A percentile compares a stretch with the other conserved stretches of the same genome.
Evolutionary conservation across 2,329 filamentous ascomycete genomes (phyloP).

Genomic region (Leptographium flavum): DNA sequence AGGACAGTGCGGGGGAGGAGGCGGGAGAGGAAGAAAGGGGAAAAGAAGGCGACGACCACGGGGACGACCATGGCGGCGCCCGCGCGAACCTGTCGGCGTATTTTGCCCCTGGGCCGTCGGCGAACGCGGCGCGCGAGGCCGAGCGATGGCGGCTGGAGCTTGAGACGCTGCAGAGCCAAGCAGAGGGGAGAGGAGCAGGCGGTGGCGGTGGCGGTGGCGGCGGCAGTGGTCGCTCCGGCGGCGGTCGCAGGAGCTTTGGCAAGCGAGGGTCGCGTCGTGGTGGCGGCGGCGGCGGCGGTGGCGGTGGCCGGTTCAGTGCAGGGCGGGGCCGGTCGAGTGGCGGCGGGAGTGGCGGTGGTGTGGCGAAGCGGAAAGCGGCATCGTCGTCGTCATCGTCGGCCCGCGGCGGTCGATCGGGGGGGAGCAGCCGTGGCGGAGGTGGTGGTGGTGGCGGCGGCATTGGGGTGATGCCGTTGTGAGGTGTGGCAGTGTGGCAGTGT

Average conservation of each 20-base stretch:
- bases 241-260: slow-evolving; percentile 9
- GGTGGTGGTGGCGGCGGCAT: slow-evolving; percentile 6
- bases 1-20: slow-evolving; percentile 13
- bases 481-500: too few relatives aligned
- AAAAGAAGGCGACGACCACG: slow-evolving; percentile 13
- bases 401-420: background rate
- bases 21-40: too few relatives aligned
- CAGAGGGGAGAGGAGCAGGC: background rate
- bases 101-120: background rate
- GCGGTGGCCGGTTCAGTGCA: too few relatives aligned
- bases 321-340: slow-evolving; percentile 9
- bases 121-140: slow-evolving; percentile 11
- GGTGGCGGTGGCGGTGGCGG: slow-evolving; percentile 11
- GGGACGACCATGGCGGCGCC: slow-evolving; percentile 15
- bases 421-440: background rate
- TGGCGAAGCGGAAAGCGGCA: slow-evolving; percentile 3
- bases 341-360: slow-evolving; percentile 8
- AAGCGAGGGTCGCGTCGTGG: slow-evolving; percentile 8
- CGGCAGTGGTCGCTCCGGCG: slow-evolving; percentile 13
- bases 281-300: slow-evolving; percentile 6
- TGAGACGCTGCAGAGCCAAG: slow-evolving; percentile 13
- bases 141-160: slow-evolving; percentile 17
- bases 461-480: slow-evolving; percentile 13
- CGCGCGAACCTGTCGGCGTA: background rate
- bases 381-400: background rate